Evolutionary conservation across 2,329 filamentous ascomycete genomes (phyloP), one percentile per base, ranked within the genome.

Genomic region (Aspergillus quadrilineatus): DNA sequence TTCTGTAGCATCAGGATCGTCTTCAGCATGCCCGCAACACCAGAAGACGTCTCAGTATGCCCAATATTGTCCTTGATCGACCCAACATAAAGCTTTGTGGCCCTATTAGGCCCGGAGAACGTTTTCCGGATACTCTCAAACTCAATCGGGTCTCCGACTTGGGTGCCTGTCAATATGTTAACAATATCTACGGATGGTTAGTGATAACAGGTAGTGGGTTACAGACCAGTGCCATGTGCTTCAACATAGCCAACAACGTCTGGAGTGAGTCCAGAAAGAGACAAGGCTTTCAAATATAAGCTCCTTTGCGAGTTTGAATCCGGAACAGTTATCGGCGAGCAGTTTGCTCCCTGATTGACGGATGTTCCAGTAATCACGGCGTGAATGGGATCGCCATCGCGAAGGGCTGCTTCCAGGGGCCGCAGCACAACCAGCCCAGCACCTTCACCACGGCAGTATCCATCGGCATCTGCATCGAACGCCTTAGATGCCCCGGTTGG

Each of bases 361-460:
- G 50, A 39, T 2, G 49, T 29, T 5, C 36, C 37, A 14, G 26
- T 6, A 12, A 52, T 44, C 5, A 34, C 26, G 4, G 15, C 50
- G 2, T 29, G 41, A n/a, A 52, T 36, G 7, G 10, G 39, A 26
- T 52, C 41, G 1, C 39, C 39, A 8, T 81, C 4, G 83, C 73
- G 60, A 82, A 66, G 73, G 60, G 80, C 75, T n/a, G 66, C 65
- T 15, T 77, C 72, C 1, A 77, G 60, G 3, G 74, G 75, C 22
- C 50, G 44, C 3, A 55, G 41, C 10, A 48, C n/a, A 2, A 53
- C 32, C 1, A 28, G 4, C 6, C 28, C 42, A 10, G 28, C 29
- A 39, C 15, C 51, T 28, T 53, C 51, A 6, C 42, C 51, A 6
- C 51, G 29, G 3, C 30, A 39, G 10, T 53, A 53, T 3, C 51